Conservation (phyloP, 176 grass and related monocot genomes). For the Eragrostis curvula region DNA sequence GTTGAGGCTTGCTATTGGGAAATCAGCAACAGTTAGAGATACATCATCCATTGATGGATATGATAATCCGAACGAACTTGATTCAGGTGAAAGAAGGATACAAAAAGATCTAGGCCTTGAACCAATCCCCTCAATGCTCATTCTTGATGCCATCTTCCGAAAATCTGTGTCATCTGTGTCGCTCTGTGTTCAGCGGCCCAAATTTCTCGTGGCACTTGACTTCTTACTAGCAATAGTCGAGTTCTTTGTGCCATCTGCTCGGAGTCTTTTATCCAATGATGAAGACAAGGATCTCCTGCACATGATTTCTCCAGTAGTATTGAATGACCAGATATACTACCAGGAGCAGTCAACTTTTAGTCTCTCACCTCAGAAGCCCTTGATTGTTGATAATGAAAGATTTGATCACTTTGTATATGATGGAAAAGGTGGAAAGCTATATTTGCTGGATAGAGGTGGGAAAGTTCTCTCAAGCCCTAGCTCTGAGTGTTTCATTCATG, state of each 20-base stretch:
- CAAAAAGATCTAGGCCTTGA: slow-evolving; percentile 69
- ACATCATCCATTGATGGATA: slow-evolving; percentile 54
- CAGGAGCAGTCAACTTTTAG: slow-evolving; percentile 63
- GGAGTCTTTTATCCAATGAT: slow-evolving; percentile 71
- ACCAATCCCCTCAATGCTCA: slow-evolving; percentile 90
- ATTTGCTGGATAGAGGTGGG: slow-evolving; percentile 74
- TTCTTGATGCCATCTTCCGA: slow-evolving; percentile 79
- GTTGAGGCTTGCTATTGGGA: slow-evolving; percentile 96
- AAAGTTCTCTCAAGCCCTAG: slow-evolving; percentile 66
- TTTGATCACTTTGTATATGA: slow-evolving; percentile 94
- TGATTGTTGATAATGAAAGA: slow-evolving; percentile 88
- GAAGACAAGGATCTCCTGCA: slow-evolving; percentile 74
- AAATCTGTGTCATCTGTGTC: slow-evolving; percentile 68
- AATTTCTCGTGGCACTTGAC: slow-evolving; percentile 94
- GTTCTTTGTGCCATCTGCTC: slow-evolving; percentile 94
- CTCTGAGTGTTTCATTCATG: slow-evolving; percentile 82
- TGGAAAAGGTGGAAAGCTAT: slow-evolving; percentile 90
- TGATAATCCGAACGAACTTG: slow-evolving; percentile 54
- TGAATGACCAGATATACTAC: slow-evolving; percentile 73
- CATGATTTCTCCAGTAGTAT: slow-evolving; percentile 66
- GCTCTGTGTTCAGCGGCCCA: slow-evolving; percentile 84
- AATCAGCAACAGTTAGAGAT: slow-evolving; percentile 65
- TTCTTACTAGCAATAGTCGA: slow-evolving; percentile 86
- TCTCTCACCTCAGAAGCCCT: slow-evolving; percentile 83
- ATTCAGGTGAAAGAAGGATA: slow-evolving; percentile 59